A percentile compares a stretch with the other conserved stretches of the same genome.
These are phyloP conservation scores for Rosa rugosa DNA, from an alignment of 306 rosid genomes.

Conservation along the genomic window DNA sequence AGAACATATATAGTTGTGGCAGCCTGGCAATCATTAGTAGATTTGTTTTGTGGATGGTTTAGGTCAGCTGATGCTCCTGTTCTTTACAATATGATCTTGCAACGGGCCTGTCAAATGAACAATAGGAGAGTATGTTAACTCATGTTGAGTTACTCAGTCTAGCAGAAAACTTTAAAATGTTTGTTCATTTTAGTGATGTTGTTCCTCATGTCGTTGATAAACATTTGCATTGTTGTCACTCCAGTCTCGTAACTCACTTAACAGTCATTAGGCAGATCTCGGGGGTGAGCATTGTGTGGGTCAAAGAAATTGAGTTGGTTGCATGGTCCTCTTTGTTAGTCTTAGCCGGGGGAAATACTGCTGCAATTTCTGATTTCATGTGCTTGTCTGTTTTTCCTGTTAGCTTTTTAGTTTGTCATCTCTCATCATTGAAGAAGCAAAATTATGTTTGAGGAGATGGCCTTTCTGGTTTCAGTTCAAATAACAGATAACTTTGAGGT, in stretches of 20 bases:
- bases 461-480: conserved; percentile 1
- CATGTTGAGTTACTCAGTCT: neutral
- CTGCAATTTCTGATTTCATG: neutral
- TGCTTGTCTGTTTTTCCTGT: conserved; percentile 1
- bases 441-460: neutral
- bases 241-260: neutral
- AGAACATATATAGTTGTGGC: neutral
- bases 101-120: neutral
- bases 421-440: conserved; percentile 2
- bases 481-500: neutral
- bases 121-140: neutral
- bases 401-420: neutral
- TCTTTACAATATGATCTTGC: neutral
- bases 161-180: neutral
- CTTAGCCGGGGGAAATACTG: neutral
- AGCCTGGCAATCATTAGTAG: neutral
- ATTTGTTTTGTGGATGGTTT: neutral
- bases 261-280: neutral
- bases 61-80: neutral
- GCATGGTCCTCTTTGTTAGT: neutral
- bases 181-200: neutral
- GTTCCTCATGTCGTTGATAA: neutral
- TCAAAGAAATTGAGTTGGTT: neutral
- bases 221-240: neutral
- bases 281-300: neutral